Base-by-base conservation (phyloP, 331 rosid species). In the Rhamnella rubrinervis region DNA sequence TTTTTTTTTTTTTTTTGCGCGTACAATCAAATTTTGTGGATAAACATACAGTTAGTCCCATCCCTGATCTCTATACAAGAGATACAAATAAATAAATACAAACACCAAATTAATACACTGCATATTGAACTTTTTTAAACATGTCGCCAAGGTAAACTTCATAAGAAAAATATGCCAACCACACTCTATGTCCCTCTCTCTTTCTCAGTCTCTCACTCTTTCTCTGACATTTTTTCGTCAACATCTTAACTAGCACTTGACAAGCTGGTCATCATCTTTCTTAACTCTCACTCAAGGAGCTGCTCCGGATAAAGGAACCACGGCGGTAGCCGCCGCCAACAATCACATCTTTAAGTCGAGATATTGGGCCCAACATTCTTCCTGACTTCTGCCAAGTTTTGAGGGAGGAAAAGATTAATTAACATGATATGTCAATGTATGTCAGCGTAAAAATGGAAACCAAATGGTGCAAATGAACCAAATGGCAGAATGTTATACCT, bases 251-350 rank as follows among this genome's bases (percentile, higher is more conserved):
- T 76, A 63, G 79, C 88, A 55, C 73, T 74, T 2, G 88, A 56
- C 78, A 89, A 39, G 80, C 87, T 78, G 77, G 83, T 85, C 79
- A 31, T 31, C 35, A 31, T 31, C 35, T 31, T 31, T 40, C 47
- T 40, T 59, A 55, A 50, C 39, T 76, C 66, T 81, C 88, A 55
- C 73, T 74, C 2, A 86, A 56, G 79, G 91, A 39, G 80, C 87
- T 78, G 77, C 84, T 85, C 77, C 81, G 72, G 76, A 87, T 69
- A 40, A 85, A 55, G 70, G 97, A 87, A 50, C 92, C 84, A 4
- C 84, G 91, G 23, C 89, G 88, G 11, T 91, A 81, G 53, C 95
- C 92, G 23, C 95, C 92, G 23, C 92, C 92, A 61, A 89, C 88
- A 39, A 93, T 81, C 71, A 80, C 89, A 26, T 89, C 92, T 80